Evolutionary conservation across 2,329 filamentous ascomycete species (phyloP), one percentile per base, ranked within the genome.

Genomic region (Diaporthe vexans): DNA sequence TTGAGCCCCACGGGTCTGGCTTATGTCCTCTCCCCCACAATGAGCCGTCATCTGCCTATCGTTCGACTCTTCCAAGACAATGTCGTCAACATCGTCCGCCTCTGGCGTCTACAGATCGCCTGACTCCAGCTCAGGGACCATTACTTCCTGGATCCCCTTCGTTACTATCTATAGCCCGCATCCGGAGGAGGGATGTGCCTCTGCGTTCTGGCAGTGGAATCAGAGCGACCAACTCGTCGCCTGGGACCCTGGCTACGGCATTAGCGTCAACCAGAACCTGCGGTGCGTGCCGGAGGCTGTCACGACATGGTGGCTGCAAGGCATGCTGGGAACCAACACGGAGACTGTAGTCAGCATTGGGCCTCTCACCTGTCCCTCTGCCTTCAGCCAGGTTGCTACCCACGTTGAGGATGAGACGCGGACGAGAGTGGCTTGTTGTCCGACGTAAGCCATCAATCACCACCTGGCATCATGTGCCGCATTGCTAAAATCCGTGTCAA

Each of bases 341-440:
- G 61, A 67, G 43, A 67, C 61, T 21, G 43, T 67, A 6, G 61
- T 67, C 19, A 51, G 43, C 1, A 67, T 67, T 9, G 61, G 61
- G 15, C 61, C 61, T 9, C 61, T 67, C 43, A 51, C 61, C 9
- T 67, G 61, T 51, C 61, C 61, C 13, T 6, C 24, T 4, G 40
- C 37, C 21, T 67, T 51, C 43, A 52, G 24, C 5, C 43, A 51
- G 29, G 61, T 51, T 24, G 61, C 61, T 67, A 67, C 61, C 3
- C 61, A 67, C 6, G 29, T 67, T 29, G 61, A 67, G 46, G 61
- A 67, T 15, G 43, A 48, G 10, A 24, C 4, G 19, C 43, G 61
- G 21, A 67, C 61, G 1, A 51, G 61, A 21, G 24, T 67, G 40
- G 61, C 61, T 52, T 67, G 61, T 51, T 67, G 61, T 29, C 61